Evolutionary conservation across 176 grass and related monocot species (phyloP).

Genomic region (Ampelocalamus luodianensis): DNA sequence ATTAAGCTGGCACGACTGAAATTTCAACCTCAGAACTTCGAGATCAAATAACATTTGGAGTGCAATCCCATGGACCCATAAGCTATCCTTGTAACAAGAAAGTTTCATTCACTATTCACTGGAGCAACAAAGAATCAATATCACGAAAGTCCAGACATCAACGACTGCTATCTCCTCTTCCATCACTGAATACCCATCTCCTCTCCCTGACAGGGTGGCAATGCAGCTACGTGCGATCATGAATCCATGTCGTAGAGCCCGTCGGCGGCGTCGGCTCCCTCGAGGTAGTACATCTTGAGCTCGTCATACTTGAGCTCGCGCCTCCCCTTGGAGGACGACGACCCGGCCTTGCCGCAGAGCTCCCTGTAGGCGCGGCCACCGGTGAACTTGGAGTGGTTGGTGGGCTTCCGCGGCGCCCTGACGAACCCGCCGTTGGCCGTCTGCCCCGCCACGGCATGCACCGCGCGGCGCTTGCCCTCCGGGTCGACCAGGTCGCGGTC

Average conservation of each 20-base stretch:
- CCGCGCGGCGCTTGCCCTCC: slow-evolving; percentile 30
- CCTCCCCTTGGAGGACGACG: neutral
- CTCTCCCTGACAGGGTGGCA: neutral
- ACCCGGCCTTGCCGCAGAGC: neutral
- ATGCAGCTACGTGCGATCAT: neutral
- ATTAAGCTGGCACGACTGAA: neutral
- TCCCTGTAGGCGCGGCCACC: neutral
- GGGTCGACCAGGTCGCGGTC: slow-evolving; percentile 31
- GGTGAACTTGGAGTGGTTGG: slow-evolving; percentile 51
- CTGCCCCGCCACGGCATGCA: slow-evolving; percentile 7
- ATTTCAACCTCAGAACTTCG: neutral
- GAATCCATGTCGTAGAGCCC: neutral
- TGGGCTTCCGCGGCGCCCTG: slow-evolving; percentile 42
- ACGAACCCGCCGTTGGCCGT: slow-evolving; percentile 42
- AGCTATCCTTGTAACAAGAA: neutral
- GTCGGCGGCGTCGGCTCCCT: neutral
- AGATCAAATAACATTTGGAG: neutral
- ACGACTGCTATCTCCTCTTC: neutral
- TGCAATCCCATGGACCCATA: neutral
- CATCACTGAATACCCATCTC: neutral
- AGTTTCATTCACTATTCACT: neutral
- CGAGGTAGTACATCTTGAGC: slow-evolving; percentile 40
- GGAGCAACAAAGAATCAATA: neutral
- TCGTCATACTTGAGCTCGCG: slow-evolving; percentile 37
- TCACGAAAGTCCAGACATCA: neutral